Conservation (phyloP, 2,329 filamentous ascomycete genomes). For the Aschersonia sp. region DNA sequence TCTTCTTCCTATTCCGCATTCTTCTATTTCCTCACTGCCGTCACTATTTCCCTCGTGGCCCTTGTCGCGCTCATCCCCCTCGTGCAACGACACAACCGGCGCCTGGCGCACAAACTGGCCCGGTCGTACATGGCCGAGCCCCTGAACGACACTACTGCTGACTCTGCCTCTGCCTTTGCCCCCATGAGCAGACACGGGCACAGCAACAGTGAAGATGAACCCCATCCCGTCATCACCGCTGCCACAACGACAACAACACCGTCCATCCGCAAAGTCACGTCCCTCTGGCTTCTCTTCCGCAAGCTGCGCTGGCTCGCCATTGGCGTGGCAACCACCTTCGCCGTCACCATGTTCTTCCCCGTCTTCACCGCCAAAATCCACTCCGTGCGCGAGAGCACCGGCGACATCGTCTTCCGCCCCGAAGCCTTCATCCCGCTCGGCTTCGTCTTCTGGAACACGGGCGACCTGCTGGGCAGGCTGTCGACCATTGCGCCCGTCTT, state of each 20-base stretch:
- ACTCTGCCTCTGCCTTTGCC: no score
- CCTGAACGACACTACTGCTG: no score
- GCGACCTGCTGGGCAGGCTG: slow-evolving; percentile 68
- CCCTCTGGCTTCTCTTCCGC: slow-evolving; percentile 50
- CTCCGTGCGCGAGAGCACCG: slow-evolving; percentile 25
- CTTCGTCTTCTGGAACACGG: slow-evolving; percentile 87
- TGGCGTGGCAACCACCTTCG: slow-evolving; percentile 70
- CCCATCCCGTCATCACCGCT: no score
- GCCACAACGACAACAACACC: slow-evolving; percentile 26
- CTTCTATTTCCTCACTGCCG: slow-evolving; percentile 81
- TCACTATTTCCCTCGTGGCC: slow-evolving; percentile 54
- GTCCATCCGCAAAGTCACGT: slow-evolving; percentile 31
- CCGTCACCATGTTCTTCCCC: slow-evolving; percentile 84
- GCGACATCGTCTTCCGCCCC: slow-evolving; percentile 47
- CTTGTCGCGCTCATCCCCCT: slow-evolving; percentile 64
- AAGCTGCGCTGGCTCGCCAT: slow-evolving; percentile 68
- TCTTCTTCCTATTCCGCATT: slow-evolving; percentile 48
- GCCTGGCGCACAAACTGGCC: slow-evolving; percentile 33
- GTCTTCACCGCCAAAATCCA: slow-evolving; percentile 64
- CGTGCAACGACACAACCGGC: slow-evolving; percentile 41
- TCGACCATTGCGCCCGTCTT: slow-evolving; percentile 38
- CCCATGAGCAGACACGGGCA: no score
- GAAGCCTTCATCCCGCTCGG: slow-evolving; percentile 76
- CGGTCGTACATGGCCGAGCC: slow-evolving; percentile 29
- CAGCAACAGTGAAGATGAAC: no score